Conservation (phyloP, 257 asterid genomes). For the Nicotiana tabacum region DNA sequence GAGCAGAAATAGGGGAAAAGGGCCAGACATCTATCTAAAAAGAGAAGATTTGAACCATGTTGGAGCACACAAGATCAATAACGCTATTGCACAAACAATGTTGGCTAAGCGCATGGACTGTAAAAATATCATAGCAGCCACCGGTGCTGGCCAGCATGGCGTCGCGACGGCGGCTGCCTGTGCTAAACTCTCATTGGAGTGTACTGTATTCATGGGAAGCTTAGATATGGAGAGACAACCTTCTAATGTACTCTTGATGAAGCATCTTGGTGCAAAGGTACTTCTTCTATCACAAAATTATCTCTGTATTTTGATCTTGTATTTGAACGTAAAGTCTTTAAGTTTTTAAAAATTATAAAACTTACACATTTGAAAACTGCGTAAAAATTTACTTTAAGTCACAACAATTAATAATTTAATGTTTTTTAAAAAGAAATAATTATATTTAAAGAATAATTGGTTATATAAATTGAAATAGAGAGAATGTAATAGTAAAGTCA, state of each 20-base stretch:
- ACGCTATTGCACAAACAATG: slow-evolving; percentile 85
- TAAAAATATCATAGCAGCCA: slow-evolving; percentile 45
- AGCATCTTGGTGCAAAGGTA: slow-evolving; percentile 72
- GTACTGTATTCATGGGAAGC: slow-evolving; percentile 53
- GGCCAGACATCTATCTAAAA: slow-evolving; percentile 70
- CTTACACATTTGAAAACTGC: no score
- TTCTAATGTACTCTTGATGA: slow-evolving; percentile 50
- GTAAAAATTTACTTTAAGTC: no score
- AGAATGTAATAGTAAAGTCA: no score
- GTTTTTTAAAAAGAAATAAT: no score
- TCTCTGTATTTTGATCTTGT: no score
- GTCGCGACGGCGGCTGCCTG: slow-evolving; percentile 75
- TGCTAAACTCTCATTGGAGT: slow-evolving; percentile 58
- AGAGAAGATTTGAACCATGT: slow-evolving; percentile 69
- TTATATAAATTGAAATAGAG: no score
- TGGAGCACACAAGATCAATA: slow-evolving; percentile 87
- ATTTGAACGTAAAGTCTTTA: no score
- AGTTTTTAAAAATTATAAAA: no score
- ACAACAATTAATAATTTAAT: no score
- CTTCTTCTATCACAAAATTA: neutral
- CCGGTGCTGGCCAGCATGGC: slow-evolving; percentile 88
- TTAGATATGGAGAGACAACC: slow-evolving; percentile 54
- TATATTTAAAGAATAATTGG: no score
- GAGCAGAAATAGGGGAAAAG: slow-evolving; percentile 31
- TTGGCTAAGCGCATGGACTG: slow-evolving; percentile 67